Conservation (phyloP, 495 filamentous ascomycete genomes). For the Beverwykella pulmonaria region DNA sequence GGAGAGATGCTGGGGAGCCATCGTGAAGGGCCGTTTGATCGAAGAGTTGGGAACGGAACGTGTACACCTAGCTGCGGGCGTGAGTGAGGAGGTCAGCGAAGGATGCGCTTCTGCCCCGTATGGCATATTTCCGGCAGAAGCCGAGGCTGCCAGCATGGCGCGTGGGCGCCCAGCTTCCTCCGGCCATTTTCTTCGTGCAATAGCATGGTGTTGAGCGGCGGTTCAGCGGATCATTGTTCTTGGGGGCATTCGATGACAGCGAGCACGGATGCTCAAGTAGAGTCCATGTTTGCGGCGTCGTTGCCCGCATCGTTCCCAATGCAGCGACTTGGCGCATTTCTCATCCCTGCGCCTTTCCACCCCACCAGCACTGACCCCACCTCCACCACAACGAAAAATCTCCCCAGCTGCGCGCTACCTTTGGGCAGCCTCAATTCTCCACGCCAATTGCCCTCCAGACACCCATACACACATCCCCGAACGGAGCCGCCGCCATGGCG, state of each 20-base stretch:
- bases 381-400: neutral
- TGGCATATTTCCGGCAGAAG: neutral
- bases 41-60: neutral
- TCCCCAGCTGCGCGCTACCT: neutral
- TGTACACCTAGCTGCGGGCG: neutral
- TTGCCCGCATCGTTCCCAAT: neutral
- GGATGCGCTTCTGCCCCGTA: neutral
- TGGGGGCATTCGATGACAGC: no score
- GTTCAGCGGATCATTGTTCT: no score
- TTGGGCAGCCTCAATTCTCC: neutral
- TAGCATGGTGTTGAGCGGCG: neutral
- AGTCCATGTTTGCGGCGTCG: neutral
- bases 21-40: neutral
- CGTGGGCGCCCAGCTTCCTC: neutral
- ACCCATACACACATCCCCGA: neutral
- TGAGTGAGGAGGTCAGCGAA: neutral
- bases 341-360: constrained; percentile 1
- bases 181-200: neutral
- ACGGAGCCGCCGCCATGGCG: neutral
- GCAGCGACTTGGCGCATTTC: neutral
- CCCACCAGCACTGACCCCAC: neutral
- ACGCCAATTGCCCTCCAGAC: neutral
- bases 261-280: neutral
- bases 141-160: neutral
- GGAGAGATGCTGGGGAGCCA: neutral